Base-by-base conservation (phyloP, 352 stramenopile species). In the Phytopythium kandeliae region DNA sequence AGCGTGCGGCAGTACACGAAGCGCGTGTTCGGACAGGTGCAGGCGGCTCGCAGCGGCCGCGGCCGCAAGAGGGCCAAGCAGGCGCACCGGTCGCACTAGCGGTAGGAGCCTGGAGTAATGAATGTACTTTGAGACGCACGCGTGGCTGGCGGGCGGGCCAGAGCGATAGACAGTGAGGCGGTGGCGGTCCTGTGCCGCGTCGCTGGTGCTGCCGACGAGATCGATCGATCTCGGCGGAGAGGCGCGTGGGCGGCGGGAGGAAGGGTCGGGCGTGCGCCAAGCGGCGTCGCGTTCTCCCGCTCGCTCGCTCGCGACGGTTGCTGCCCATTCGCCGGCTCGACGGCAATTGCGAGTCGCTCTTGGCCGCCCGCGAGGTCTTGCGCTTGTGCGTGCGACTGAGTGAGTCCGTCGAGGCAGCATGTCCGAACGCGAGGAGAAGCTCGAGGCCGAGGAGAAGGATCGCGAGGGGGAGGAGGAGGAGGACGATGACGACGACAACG, bases 1-100 rank as follows among this genome's bases (percentile, higher is more conserved):
- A 55, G 33, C 55, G 78, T 81, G n/a, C 74, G 84, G 47, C 55
- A 69, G 55, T 98, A 98, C 71, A 94, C 85, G 15, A 85, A 87
- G 60, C 78, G 85, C 44, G 84, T 93, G 31, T 89, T 85, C 40
- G 44, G 62, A 16, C 85, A 95, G 61, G 78, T 94, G 47, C 79
- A 94, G 53, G 58, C 60, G 9, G 53, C 71, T 19, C 67, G 68
- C 15, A 71, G 61, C n/a, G 70, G 65, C 25, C 56, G 64, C 16
- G 63, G 58, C 42, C 59, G 70, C 37, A 80, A 79, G 49, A 85
- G 81, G 70, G 87, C 84, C 55, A 78, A 69, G 52, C 42, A 38
- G 46, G 43, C 13, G 17, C 30, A 41, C 30, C 46, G 45, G 8
- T 16, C 44, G 30, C 42, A 41, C 46, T 43, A 48, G 42, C 16